These are phyloP conservation scores for Harringtonia lauricola DNA, from an alignment of 2,329 filamentous ascomycete genomes.

Conservation along the genomic window DNA sequence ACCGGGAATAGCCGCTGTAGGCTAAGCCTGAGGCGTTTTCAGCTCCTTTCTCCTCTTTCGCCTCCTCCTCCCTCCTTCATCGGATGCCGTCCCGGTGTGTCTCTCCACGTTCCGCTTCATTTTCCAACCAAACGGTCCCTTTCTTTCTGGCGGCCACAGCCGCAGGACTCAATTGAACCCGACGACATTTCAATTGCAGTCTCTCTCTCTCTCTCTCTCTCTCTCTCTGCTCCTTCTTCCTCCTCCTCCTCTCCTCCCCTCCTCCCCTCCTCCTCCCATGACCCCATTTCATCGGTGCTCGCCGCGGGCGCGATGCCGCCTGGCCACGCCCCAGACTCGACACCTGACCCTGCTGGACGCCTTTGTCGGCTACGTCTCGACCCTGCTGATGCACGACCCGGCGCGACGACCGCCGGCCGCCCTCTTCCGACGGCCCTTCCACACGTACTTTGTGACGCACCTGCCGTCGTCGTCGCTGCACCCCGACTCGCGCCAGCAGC, in stretches of 20 bases:
- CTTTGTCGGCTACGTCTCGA: conserved; percentile 12
- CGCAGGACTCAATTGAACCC: too few relatives aligned
- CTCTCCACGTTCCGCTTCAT: not conserved
- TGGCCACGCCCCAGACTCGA: not conserved
- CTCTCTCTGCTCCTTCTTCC: too few relatives aligned
- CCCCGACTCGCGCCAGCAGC: conserved; percentile 64
- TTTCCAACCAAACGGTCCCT: too few relatives aligned
- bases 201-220: not conserved
- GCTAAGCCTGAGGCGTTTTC: not conserved
- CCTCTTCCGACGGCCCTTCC: conserved; percentile 40
- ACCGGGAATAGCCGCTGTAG: not conserved
- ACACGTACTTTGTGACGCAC: conserved; percentile 96
- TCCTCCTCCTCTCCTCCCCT: not conserved
- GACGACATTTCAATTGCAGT: not conserved
- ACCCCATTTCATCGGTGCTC: not conserved
- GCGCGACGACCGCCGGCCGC: too few relatives aligned
- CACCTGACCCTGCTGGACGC: conserved; percentile 10
- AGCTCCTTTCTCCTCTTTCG: not conserved
- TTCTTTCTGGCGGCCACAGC: not conserved
- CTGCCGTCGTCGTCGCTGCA: conserved; percentile 87
- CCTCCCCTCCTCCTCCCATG: not conserved
- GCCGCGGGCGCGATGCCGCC: not conserved
- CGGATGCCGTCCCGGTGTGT: not conserved
- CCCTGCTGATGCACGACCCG: conserved; percentile 8
- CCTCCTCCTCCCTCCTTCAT: not conserved